A percentile compares a stretch with the other conserved stretches of the same genome.
These are phyloP conservation scores for Penicillium paneum DNA, from an alignment of 2,329 filamentous ascomycete species.

Conservation along the genomic window DNA sequence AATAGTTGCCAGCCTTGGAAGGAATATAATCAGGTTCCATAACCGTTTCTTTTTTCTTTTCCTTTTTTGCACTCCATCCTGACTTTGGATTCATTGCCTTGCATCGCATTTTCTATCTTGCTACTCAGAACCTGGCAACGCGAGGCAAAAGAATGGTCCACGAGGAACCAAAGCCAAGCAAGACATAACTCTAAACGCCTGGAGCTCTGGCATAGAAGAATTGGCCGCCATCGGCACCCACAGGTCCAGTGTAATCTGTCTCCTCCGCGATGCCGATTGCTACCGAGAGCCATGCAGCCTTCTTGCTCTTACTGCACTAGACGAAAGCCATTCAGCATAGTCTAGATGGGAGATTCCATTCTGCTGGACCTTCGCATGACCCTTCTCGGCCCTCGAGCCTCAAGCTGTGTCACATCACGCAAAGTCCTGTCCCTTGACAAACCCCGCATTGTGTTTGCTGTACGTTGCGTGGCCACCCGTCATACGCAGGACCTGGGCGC, in stretches of 20 bases:
- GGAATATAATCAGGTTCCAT: neutral
- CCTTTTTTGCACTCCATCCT: neutral
- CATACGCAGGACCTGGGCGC: slow-evolving; percentile 17
- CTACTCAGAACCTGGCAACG: too few species aligned
- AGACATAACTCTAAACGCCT: too few species aligned
- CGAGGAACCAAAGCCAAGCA: too few species aligned
- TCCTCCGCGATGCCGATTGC: neutral
- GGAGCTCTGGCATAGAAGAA: too few species aligned
- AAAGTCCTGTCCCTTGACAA: slow-evolving; percentile 13
- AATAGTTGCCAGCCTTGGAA: too few species aligned
- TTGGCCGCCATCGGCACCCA: neutral
- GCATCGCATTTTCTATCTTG: neutral
- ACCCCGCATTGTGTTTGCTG: slow-evolving; percentile 49
- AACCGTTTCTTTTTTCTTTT: too few species aligned
- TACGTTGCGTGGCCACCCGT: slow-evolving; percentile 52
- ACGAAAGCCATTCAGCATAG: neutral
- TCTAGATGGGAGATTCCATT: slow-evolving; percentile 4
- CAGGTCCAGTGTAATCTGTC: neutral
- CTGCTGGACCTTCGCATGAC: slow-evolving; percentile 18
- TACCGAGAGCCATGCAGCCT: neutral
- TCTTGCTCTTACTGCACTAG: too few species aligned
- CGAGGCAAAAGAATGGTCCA: too few species aligned
- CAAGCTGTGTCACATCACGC: slow-evolving; percentile 16
- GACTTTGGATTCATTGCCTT: neutral
- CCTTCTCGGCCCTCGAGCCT: slow-evolving; percentile 17